Percentiles rank a stretch among this genome's conserved stretches.
Evolutionary conservation across 345 rosid species (phyloP).

Genomic region (Atalantia buxifolia): DNA sequence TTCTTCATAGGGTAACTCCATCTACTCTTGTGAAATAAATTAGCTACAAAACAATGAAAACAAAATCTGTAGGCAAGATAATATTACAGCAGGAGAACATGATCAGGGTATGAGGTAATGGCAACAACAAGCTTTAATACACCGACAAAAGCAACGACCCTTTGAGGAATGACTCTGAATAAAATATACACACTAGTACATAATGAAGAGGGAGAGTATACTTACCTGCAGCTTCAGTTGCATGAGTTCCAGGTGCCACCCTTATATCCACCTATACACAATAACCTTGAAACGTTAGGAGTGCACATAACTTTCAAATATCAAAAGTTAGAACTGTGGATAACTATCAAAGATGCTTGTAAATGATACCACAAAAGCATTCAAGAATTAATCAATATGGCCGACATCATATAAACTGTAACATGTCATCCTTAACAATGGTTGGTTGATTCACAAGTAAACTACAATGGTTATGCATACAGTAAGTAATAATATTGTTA

Average conservation of each 20-base stretch:
- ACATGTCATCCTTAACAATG: background rate
- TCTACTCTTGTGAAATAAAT: background rate
- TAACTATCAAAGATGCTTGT: background rate
- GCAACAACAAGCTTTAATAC: background rate
- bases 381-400: background rate
- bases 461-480: background rate
- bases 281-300: background rate
- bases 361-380: background rate
- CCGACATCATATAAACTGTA: background rate
- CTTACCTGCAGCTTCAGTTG: conserved; percentile 86
- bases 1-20: background rate
- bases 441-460: background rate
- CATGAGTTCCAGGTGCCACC: conserved; percentile 95
- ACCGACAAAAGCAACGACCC: background rate
- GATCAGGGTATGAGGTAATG: background rate
- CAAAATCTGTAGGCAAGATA: background rate
- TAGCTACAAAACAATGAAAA: background rate
- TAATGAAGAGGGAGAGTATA: background rate
- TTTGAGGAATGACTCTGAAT: background rate
- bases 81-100: background rate
- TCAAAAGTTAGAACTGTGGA: background rate
- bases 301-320: background rate
- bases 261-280: conserved; percentile 74
- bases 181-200: background rate
- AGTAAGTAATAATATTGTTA: background rate